Conservation (phyloP, 2,329 filamentous ascomycete species). For the Tothia fuscella region DNA sequence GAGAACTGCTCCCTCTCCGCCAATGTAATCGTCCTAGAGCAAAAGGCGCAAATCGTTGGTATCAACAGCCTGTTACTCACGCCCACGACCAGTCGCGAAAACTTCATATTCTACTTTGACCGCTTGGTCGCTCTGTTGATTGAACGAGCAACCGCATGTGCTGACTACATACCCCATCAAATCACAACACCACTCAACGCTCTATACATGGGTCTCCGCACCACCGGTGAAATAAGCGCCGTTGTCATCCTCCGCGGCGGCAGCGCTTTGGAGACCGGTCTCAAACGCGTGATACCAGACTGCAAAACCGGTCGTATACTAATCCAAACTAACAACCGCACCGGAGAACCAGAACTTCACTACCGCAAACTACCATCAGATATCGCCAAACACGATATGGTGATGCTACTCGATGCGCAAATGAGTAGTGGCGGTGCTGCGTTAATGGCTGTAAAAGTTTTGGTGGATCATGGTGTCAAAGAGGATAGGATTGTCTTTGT, state of each 20-base stretch:
- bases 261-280: slow-evolving; percentile 73
- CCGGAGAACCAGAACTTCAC: slow-evolving; percentile 82
- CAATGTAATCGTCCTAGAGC: slow-evolving; percentile 61
- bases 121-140: slow-evolving; percentile 73
- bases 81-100: slow-evolving; percentile 65
- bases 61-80: slow-evolving; percentile 89
- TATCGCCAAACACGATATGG: slow-evolving; percentile 62
- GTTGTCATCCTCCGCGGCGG: slow-evolving; percentile 84
- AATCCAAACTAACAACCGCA: slow-evolving; percentile 64
- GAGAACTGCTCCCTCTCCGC: slow-evolving; percentile 61
- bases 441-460: slow-evolving; percentile 91
- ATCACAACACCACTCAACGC: slow-evolving; percentile 61
- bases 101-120: slow-evolving; percentile 98
- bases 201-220: slow-evolving; percentile 58
- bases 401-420: slow-evolving; percentile 82
- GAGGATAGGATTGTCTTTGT: slow-evolving; percentile 82
- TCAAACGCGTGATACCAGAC: slow-evolving; percentile 85
- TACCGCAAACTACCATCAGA: slow-evolving; percentile 67
- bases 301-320: slow-evolving; percentile 79
- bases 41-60: slow-evolving; percentile 68
- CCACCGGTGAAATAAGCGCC: slow-evolving; percentile 55
- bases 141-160: slow-evolving; percentile 41
- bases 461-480: slow-evolving; percentile 83
- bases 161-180: slow-evolving; percentile 47
- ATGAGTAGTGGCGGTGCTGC: slow-evolving; percentile 82